A percentile compares a stretch with the other conserved stretches of the same genome.
phyloP scores from a whole-genome alignment of 306 rosid species.

The Quercus agrifolia region DNA sequence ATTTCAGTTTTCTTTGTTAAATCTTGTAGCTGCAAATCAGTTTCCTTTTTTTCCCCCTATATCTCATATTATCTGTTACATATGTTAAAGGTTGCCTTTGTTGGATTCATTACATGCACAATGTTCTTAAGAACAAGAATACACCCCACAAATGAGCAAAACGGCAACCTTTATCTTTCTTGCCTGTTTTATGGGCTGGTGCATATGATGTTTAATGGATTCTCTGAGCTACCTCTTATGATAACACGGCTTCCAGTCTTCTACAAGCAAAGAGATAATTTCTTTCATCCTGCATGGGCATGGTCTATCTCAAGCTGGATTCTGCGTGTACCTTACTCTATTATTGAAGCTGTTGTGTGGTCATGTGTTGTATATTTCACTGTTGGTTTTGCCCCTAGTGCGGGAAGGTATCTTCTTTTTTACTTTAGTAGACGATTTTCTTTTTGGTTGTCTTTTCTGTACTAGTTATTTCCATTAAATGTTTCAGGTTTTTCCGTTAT shows the following conservation, averaged over 20 bases:
- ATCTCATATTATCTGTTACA: neutral
- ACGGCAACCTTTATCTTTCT: slow-evolving; percentile 73
- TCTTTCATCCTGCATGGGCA: slow-evolving; percentile 85
- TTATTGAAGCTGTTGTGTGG: slow-evolving; percentile 82
- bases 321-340: slow-evolving; percentile 75
- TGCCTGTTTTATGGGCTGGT: slow-evolving; percentile 78
- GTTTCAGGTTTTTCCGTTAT: slow-evolving; percentile 85
- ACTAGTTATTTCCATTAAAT: slow-evolving; percentile 18
- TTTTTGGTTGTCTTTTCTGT: neutral
- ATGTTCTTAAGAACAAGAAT: slow-evolving; percentile 56
- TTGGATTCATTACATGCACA: slow-evolving; percentile 79
- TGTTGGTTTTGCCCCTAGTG: slow-evolving; percentile 82
- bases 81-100: slow-evolving; percentile 68
- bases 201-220: slow-evolving; percentile 92
- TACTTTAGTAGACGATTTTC: neutral
- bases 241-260: slow-evolving; percentile 79
- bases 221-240: slow-evolving; percentile 80
- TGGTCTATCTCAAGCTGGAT: slow-evolving; percentile 79
- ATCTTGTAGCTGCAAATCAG: neutral
- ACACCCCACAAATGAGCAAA: slow-evolving; percentile 58
- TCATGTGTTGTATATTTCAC: slow-evolving; percentile 67
- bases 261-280: slow-evolving; percentile 84
- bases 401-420: slow-evolving; percentile 50
- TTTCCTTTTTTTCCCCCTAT: neutral
- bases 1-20: neutral